Conservation (phyloP, 305 asterid genomes). For the Fraxinus sp. region DNA sequence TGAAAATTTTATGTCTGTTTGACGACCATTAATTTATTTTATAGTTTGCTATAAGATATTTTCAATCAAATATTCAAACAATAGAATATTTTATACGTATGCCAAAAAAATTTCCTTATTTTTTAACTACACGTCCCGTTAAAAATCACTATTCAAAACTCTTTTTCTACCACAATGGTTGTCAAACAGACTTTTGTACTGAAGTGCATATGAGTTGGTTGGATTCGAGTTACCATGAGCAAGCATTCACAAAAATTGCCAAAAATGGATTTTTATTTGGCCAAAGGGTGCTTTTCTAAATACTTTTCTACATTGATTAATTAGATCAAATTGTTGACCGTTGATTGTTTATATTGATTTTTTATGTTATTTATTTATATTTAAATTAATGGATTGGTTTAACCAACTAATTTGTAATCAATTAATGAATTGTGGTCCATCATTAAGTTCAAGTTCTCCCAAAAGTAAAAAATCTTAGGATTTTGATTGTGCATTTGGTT, state of each 20-base stretch:
- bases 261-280: neutral
- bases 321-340: neutral
- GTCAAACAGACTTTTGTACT: neutral
- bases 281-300: neutral
- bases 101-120: no score
- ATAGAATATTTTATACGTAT: neutral
- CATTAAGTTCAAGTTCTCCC: no score
- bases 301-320: neutral
- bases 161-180: neutral
- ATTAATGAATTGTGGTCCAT: neutral
- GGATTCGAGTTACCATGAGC: neutral
- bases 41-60: neutral
- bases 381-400: neutral
- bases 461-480: neutral
- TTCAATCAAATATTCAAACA: neutral
- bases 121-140: no score
- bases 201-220: neutral
- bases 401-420: no score
- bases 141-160: neutral
- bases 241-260: neutral
- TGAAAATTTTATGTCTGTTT: neutral
- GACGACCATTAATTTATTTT: no score
- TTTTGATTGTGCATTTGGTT: neutral
- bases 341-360: neutral
- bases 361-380: neutral